These are phyloP conservation scores for Phytopythium litorale DNA, from an alignment of 352 stramenopile species.

Conservation along the genomic window DNA sequence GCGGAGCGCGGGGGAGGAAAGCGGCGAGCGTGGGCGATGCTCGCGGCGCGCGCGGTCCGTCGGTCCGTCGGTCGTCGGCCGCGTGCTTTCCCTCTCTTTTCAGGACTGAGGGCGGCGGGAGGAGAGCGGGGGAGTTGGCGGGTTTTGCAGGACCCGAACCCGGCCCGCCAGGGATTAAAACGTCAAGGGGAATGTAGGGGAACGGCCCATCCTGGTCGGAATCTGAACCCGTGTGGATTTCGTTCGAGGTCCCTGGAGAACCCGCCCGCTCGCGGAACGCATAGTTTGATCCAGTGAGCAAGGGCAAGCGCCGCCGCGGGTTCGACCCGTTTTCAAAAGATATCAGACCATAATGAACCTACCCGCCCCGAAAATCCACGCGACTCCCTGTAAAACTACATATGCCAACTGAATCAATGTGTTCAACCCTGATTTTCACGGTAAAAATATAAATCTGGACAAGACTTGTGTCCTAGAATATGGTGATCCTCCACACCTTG, in stretches of 20 bases:
- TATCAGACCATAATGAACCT: constrained; percentile 7
- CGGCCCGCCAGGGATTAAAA: neutral
- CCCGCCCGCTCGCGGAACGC: no score
- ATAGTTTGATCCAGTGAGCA: neutral
- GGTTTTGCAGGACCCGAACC: neutral
- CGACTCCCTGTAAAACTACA: neutral
- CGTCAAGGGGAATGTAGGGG: neutral
- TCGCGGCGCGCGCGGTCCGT: no score
- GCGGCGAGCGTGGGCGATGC: neutral
- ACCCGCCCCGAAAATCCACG: constrained; percentile 1
- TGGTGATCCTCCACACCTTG: neutral
- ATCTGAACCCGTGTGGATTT: neutral
- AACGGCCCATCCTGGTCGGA: neutral
- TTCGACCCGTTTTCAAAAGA: constrained; percentile 1
- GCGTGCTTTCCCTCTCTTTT: constrained; percentile 7
- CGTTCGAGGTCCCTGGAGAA: neutral
- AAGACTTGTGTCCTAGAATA: neutral
- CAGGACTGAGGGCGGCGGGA: neutral
- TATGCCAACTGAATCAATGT: neutral
- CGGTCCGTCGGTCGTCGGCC: constrained; percentile 1
- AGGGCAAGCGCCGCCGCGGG: neutral
- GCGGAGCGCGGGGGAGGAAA: neutral
- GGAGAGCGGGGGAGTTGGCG: neutral
- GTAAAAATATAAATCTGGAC: neutral
- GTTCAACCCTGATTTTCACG: neutral